phyloP scores from a whole-genome alignment of 2,329 filamentous ascomycete genomes.

The Aureobasidium sp. region DNA sequence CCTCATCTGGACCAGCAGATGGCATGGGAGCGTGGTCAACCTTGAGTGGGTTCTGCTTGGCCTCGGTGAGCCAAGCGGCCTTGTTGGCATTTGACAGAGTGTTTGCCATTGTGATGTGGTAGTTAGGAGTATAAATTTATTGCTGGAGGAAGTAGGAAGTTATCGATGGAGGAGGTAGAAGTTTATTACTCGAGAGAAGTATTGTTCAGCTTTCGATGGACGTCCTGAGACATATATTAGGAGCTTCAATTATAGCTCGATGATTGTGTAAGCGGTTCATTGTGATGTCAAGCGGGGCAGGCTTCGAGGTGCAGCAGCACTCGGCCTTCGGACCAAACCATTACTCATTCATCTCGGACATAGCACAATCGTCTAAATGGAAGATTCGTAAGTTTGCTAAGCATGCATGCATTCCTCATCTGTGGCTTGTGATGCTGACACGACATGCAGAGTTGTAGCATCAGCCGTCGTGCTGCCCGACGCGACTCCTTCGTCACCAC shows the following conservation, averaged over 20 bases:
- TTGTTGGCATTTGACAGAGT: conserved; percentile 10
- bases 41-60: conserved; percentile 14
- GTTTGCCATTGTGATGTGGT: conserved; percentile 11
- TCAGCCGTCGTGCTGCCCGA: conserved; percentile 8
- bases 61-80: conserved; percentile 14
- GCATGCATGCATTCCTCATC: neutral
- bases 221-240: neutral
- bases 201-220: neutral
- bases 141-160: neutral
- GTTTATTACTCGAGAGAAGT: too few relatives aligned
- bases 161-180: too few relatives aligned
- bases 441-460: neutral
- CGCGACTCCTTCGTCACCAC: conserved; percentile 4
- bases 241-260: neutral
- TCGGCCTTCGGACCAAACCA: neutral
- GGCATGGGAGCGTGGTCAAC: conserved; percentile 24
- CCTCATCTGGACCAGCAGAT: conserved; percentile 23
- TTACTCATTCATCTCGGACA: neutral
- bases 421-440: neutral
- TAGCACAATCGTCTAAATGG: neutral
- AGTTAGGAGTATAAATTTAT: neutral
- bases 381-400: neutral
- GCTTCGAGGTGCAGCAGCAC: neutral
- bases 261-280: neutral
- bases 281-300: conserved; percentile 2